Conservation (phyloP, 257 asterid species). For the Solanum sitiens region DNA sequence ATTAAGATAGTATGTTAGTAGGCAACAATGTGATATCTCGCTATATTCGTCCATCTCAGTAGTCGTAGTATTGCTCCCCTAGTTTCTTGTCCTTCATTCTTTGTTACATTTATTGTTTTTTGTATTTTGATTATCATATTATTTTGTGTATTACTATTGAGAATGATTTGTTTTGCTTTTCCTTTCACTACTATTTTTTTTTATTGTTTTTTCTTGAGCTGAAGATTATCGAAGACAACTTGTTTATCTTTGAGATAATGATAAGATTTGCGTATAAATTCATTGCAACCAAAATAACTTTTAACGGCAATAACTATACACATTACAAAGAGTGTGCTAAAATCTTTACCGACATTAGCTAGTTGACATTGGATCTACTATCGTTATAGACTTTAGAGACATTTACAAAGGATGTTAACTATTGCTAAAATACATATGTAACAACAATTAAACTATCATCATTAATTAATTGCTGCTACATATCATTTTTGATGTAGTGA, state of each 20-base stretch:
- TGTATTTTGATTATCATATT: too few species aligned
- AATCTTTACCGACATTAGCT: too few species aligned
- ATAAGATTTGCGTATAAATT: too few species aligned
- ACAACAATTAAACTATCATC: neutral
- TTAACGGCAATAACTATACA: neutral
- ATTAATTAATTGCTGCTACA: too few species aligned
- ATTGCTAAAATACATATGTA: too few species aligned
- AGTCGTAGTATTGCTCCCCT: neutral
- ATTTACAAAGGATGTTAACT: neutral
- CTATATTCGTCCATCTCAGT: too few species aligned
- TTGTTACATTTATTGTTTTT: neutral
- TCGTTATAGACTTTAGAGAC: too few species aligned
- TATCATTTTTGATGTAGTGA: rapidly evolving
- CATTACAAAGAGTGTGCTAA: too few species aligned
- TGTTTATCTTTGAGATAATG: neutral
- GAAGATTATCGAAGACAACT: neutral
- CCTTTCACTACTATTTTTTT: neutral
- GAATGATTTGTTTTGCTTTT: neutral
- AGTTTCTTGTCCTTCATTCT: neutral
- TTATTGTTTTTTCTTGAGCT: neutral
- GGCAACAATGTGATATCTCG: neutral
- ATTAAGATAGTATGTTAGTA: too few species aligned
- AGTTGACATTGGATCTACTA: too few species aligned
- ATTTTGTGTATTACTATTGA: neutral
- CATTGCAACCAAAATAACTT: too few species aligned